Conservation (phyloP, 805 yeast genomes). For the Groenewaldozyma tartarivorans region DNA sequence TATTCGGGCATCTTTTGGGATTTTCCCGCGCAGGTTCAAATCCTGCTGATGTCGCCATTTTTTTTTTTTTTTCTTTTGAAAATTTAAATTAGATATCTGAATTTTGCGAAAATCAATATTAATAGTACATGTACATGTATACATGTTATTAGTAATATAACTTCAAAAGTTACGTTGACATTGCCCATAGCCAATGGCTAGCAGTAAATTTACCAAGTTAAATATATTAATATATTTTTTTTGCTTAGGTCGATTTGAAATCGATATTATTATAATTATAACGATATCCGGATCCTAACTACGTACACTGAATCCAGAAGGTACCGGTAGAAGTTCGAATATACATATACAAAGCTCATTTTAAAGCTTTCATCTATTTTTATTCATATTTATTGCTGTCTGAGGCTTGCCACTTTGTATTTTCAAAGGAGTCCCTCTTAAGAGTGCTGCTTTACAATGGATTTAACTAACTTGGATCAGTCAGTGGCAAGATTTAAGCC, state of each 20-base stretch:
- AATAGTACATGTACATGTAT: not conserved
- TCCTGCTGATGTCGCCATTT: slow-evolving; percentile 59
- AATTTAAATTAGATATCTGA: not conserved
- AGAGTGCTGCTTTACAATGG: not conserved
- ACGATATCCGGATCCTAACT: too few species aligned
- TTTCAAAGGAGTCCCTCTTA: too few species aligned
- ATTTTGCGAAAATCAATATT: not conserved
- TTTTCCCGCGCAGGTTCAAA: slow-evolving; percentile 75
- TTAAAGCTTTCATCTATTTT: not conserved
- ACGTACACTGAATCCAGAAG: not conserved
- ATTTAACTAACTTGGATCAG: not conserved
- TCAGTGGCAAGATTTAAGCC: slow-evolving; percentile 21
- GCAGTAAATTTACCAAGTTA: too few species aligned
- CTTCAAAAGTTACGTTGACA: not conserved
- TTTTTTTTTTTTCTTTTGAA: slow-evolving; percentile 7
- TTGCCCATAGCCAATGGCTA: too few species aligned
- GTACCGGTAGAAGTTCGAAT: not conserved
- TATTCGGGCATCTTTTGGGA: slow-evolving; percentile 47
- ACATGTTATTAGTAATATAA: too few species aligned
- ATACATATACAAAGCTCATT: not conserved
- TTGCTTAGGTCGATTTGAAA: too few species aligned
- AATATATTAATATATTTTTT: too few species aligned
- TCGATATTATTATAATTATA: too few species aligned
- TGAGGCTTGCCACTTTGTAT: too few species aligned
- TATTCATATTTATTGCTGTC: not conserved